These are phyloP conservation scores for Stephanocyclus meneghinianus DNA, from an alignment of 352 stramenopile species.

Conservation along the genomic window DNA sequence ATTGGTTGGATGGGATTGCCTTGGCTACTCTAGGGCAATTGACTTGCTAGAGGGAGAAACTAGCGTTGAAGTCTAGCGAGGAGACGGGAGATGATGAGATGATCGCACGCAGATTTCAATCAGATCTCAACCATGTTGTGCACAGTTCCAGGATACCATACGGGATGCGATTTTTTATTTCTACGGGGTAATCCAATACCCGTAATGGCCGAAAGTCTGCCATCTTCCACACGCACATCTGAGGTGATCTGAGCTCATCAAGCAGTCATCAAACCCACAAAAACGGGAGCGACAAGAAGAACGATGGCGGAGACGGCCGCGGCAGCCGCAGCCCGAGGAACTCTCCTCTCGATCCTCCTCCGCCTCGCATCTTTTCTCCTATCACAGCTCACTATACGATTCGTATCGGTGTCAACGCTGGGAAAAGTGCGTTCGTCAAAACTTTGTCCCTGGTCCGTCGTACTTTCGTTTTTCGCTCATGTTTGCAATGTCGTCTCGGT, in stretches of 20 bases:
- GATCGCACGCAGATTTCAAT: no score
- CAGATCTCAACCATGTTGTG: no score
- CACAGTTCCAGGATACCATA: no score
- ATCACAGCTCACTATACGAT: constrained; percentile 70
- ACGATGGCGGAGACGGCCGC: background rate
- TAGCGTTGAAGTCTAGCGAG: no score
- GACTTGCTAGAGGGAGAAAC: no score
- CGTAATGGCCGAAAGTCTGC: no score
- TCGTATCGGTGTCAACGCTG: constrained; percentile 58
- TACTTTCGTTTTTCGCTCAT: background rate
- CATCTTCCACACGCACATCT: no score
- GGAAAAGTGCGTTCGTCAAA: constrained; percentile 34
- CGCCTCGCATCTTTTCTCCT: constrained; percentile 66
- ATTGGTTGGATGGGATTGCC: background rate
- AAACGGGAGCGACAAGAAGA: background rate
- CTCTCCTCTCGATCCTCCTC: constrained; percentile 61
- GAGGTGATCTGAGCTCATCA: no score
- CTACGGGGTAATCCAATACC: no score
- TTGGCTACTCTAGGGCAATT: no score
- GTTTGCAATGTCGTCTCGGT: background rate
- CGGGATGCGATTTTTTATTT: no score
- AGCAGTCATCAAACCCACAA: background rate
- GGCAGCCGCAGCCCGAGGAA: constrained; percentile 53
- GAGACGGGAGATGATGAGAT: no score
- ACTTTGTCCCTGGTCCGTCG: background rate